phyloP scores from a whole-genome alignment of 768 basidiomycete species.

The Dacryopinax primogenitus region DNA sequence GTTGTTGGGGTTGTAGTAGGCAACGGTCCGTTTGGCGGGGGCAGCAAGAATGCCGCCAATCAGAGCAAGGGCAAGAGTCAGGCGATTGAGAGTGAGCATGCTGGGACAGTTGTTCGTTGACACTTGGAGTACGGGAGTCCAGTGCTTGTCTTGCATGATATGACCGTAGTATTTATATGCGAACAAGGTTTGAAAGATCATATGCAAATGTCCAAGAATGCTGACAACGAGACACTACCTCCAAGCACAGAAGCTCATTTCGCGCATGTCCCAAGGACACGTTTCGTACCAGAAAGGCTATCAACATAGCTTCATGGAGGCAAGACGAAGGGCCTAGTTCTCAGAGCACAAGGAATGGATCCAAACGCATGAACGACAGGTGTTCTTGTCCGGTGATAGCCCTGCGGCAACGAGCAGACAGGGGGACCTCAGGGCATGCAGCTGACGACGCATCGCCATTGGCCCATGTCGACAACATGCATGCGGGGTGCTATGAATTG shows the following conservation, averaged over 20 bases:
- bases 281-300: not conserved
- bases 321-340: not conserved
- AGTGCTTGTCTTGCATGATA: too few species aligned
- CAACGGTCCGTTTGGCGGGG: constrained; percentile 14
- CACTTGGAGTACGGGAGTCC: too few species aligned
- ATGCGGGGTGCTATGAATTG: not conserved
- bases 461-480: not conserved
- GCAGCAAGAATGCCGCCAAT: not conserved
- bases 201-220: not conserved
- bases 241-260: not conserved
- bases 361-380: not conserved
- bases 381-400: not conserved
- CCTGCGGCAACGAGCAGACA: not conserved
- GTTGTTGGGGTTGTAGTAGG: constrained; percentile 28
- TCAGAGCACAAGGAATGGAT: not conserved
- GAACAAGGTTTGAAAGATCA: not conserved
- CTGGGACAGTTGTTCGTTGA: too few species aligned
- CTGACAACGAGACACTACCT: not conserved
- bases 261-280: not conserved
- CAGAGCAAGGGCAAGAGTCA: not conserved
- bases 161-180: too few species aligned
- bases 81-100: not conserved
- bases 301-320: not conserved
- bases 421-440: not conserved
- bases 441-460: not conserved